Evolutionary conservation across 768 basidiomycete genomes (phyloP).

Genomic region (Cyclocybe aegerita): DNA sequence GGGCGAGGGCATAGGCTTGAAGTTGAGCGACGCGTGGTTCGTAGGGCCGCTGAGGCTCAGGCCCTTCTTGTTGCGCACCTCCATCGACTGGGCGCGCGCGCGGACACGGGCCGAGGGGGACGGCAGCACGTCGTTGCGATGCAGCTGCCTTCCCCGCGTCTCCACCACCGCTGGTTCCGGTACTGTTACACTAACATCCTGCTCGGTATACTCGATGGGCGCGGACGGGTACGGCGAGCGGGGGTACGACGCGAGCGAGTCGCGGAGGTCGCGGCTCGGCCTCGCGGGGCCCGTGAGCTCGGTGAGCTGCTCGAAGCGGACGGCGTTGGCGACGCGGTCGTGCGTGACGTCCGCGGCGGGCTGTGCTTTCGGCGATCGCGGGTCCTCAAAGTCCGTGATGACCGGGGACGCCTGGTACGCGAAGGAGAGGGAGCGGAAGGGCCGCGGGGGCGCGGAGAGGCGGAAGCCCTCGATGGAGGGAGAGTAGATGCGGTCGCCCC

Average conservation of each 20-base stretch:
- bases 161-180: slow-evolving; percentile 16
- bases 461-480: slow-evolving; percentile 34
- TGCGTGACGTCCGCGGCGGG: slow-evolving; percentile 16
- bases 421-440: slow-evolving; percentile 20
- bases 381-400: slow-evolving; percentile 33
- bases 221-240: slow-evolving; percentile 44
- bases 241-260: slow-evolving; percentile 33
- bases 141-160: slow-evolving; percentile 16
- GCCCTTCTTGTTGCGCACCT: slow-evolving; percentile 21
- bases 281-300: slow-evolving; percentile 13
- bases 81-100: slow-evolving; percentile 18
- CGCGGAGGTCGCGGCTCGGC: slow-evolving; percentile 21
- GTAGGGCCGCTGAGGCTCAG: slow-evolving; percentile 13
- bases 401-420: slow-evolving; percentile 23
- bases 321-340: slow-evolving; percentile 11
- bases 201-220: slow-evolving; percentile 21
- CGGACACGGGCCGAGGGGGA: slow-evolving; percentile 15
- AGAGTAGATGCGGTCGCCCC: slow-evolving; percentile 49
- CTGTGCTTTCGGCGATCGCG: slow-evolving; percentile 36
- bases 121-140: slow-evolving; percentile 10
- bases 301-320: slow-evolving; percentile 26
- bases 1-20: slow-evolving; percentile 26
- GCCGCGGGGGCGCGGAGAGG: slow-evolving; percentile 30
- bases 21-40: slow-evolving; percentile 1
- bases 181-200: background rate